Evolutionary conservation across 257 asterid species (phyloP), one percentile per base, ranked within the genome.

Genomic region (Thymus quinquecostatus): DNA sequence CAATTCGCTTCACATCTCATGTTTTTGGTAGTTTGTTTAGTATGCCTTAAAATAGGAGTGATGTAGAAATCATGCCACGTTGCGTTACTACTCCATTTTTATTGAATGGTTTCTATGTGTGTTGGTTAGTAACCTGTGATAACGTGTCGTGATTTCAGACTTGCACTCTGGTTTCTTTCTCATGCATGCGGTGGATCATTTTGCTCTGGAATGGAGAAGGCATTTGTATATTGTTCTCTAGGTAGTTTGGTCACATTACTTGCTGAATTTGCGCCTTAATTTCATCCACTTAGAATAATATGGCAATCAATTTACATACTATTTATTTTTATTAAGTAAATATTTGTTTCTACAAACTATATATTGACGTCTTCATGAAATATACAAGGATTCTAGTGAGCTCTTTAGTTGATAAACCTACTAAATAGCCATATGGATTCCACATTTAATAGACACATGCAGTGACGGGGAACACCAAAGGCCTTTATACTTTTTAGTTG

Each of bases 211-310:
- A 67, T 41, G 65, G 10, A 66, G 61, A 62, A 61, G 70, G 50
- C 66, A 51, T 65, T 40, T 4, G 10, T 3, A 13, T 36, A 29
- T 30, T 63, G 38, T 72, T 54, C 11, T 6, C 41, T 45, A 14
- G 63, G 59, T 61, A 50, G 63, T 27, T 59, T 61, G 62, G 66
- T 60, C 61, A 43, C 8, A 14, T 2, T n/a, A 61, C 71, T 50
- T 75, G 55, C 67, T 62, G 21, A 75, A 60, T 36, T 58, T 68
- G 75, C 27, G 28, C 32, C 34, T 68, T 59, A 60, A 67, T 67
- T 32, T 61, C 14, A n/a, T n/a, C 50, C 28, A 59, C 21, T 11
- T 48, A 14, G 47, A 59, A 60, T 61, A 43, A 54, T 53, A 41
- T 61, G 66, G 41, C 10, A 68, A 68, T 54, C 47, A 27, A 62